Percentiles rank a stretch among this genome's conserved stretches.
These are phyloP conservation scores for Zygoascus flipseniorum DNA, from an alignment of 805 yeast genomes.

Conservation along the genomic window DNA sequence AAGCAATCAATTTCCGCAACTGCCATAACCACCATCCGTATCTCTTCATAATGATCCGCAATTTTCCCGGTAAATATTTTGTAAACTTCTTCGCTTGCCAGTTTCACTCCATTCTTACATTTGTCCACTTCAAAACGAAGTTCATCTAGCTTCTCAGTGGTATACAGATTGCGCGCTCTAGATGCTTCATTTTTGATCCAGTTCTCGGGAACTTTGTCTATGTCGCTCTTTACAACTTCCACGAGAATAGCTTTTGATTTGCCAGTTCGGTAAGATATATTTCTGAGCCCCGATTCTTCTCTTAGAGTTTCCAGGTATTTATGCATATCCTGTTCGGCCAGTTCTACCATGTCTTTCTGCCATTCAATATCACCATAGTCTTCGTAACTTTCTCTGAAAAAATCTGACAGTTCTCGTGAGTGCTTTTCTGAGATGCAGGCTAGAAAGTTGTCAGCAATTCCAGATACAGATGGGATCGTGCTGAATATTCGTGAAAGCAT, in stretches of 20 bases:
- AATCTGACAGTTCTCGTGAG: slow-evolving; percentile 22
- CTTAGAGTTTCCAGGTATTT: slow-evolving; percentile 45
- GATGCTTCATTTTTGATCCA: slow-evolving; percentile 77
- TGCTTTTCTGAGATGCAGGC: slow-evolving; percentile 17
- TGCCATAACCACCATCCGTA: slow-evolving; percentile 38
- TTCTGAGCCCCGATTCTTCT: slow-evolving; percentile 44
- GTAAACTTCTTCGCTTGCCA: slow-evolving; percentile 42
- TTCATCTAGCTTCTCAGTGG: slow-evolving; percentile 49
- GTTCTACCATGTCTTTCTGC: slow-evolving; percentile 4
- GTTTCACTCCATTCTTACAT: slow-evolving; percentile 45
- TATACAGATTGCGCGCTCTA: slow-evolving; percentile 58
- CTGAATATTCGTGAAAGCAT: slow-evolving; percentile 34
- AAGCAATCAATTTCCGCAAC: slow-evolving; percentile 59
- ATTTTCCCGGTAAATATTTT: slow-evolving; percentile 32
- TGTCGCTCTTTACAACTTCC: slow-evolving; percentile 58
- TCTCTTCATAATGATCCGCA: slow-evolving; percentile 29
- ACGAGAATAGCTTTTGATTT: slow-evolving; percentile 64
- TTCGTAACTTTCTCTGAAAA: slow-evolving; percentile 19
- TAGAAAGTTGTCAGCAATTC: slow-evolving; percentile 23
- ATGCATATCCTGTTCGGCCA: slow-evolving; percentile 40
- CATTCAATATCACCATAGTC: slow-evolving; percentile 9
- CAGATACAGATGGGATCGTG: slow-evolving; percentile 30
- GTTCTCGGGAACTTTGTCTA: slow-evolving; percentile 52
- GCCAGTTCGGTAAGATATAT: slow-evolving; percentile 45
- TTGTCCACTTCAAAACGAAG: slow-evolving; percentile 50